Evolutionary conservation across 2,329 filamentous ascomycete genomes (phyloP), one percentile per base, ranked within the genome.

Genomic region (Colletotrichum aenigma): DNA sequence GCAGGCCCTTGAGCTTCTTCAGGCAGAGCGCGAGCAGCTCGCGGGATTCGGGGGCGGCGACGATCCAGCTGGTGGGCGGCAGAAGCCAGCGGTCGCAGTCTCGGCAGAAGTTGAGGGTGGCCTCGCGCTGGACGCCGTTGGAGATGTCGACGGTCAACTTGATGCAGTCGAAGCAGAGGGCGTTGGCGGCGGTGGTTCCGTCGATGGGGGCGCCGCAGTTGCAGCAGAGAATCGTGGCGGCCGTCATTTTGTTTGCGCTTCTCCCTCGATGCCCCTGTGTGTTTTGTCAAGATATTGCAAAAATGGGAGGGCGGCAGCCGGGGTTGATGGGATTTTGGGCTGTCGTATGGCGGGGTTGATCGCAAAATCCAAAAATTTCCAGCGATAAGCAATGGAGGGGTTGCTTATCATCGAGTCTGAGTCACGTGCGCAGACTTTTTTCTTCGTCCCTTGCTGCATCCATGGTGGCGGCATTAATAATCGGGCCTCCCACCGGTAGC

Each of bases 201-300:
- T 98, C 96, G 81, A 99, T 98, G 52, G 96, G 94, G 76, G 95
- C 96, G 82, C 96, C 97, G 85, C 97, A 99, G 89, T 98, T 98
- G 88, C 95, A 98, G 87, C 97, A 99, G 74, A 99, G 94, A 83
- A 98, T 98, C 38, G 77, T 78, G 52, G 77, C 77, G 48, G 70
- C 52, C 26, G 77, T 76, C 71, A 77, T 77, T 2, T 56, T 65
- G 30, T 24, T 61, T 24, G 18, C 36, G 8, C 16, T 36, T 34
- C 13, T 55, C 61, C 38, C 64, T 64, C 58, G 48, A 13, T 68
- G 30, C n/a, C 68, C 32, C 26, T 34, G 24, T 60, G 32, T 9
- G 6, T 58, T 48, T 38, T 28, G 70, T 74, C 68, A 55, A 65
- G 9, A 62, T 66, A 32, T 66, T 36, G 36, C 16, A 70, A 15